Base-by-base conservation (phyloP, 1,284 basidiomycete species). In the Marasmius oreades region DNA sequence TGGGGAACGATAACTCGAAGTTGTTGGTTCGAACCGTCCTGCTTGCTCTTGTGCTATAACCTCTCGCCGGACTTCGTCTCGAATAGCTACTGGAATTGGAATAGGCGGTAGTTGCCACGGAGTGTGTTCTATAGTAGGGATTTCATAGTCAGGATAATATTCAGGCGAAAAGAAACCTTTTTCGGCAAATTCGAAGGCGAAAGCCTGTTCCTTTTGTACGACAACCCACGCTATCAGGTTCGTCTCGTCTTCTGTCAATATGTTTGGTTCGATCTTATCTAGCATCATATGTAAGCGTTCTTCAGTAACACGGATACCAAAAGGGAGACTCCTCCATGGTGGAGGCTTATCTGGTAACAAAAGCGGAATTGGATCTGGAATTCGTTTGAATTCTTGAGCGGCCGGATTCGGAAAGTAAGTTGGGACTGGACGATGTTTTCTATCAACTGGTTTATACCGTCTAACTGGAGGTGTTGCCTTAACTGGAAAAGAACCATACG, bases 111-210 rank as follows among this genome's bases (percentile, higher is more conserved):
- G 42, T 6, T 63, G 58, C 72, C 70, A 73, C 0, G 71, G 71
- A 0, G 56, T 63, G 23, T 73, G 73, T 47, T 68, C 63, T 7
- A 73, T 69, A 2, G 64, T 60, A 0, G 69, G 70, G 28, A 75
- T 72, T 2, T 65, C 57, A 24, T 72, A 70, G 52, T 69, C 65
- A 6, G 71, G 69, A 47, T 65, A 76, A 55, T 69, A 74, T 24
- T 67, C 60, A 0, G 52, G 55, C 1, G 57, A 61, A 47, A 76
- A 71, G 0, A 54, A 61, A 14, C 73, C 73, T 14, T 66, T 55
- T 52, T 73, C 69, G 0, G 56, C 24, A 44, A 69, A 66, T 0
- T 61, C 60, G 39, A 65, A 73, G 0, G 70, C 71, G 1, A 74
- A 56, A 0, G 64, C 69, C 0, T 56, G 23, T 31, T 70, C 59